Evolutionary conservation across 495 filamentous ascomycete species (phyloP).

Genomic region (Sporormia fimetaria): DNA sequence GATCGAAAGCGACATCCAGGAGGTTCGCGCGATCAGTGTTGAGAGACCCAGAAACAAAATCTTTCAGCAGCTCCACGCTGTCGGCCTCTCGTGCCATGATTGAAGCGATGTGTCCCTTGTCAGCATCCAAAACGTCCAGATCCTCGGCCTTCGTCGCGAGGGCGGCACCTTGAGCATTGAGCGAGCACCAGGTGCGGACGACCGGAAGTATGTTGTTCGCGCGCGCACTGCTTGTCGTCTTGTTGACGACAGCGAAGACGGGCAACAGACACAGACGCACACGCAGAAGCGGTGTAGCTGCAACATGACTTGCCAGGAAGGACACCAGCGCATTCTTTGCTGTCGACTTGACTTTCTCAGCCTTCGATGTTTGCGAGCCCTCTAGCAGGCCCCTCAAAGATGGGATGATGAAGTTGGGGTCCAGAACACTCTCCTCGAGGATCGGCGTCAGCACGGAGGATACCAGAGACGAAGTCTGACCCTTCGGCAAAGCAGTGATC

Average conservation of each 20-base stretch:
- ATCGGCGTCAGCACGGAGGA: constrained; percentile 52
- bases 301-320: constrained; percentile 65
- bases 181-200: constrained; percentile 51
- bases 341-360: constrained; percentile 11
- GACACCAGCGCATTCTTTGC: constrained; percentile 41
- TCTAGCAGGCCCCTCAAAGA: constrained; percentile 48
- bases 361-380: constrained; percentile 30
- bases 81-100: constrained; percentile 56
- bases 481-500: constrained; percentile 47
- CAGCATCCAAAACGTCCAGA: constrained; percentile 46
- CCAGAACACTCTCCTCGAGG: constrained; percentile 73
- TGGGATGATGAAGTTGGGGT: constrained; percentile 50
- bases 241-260: constrained; percentile 59
- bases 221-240: constrained; percentile 52
- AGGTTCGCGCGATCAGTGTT: constrained; percentile 37
- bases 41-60: constrained; percentile 25
- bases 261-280: constrained; percentile 59
- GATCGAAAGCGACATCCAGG: constrained; percentile 48
- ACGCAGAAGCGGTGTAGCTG: constrained; percentile 50
- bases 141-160: constrained; percentile 44
- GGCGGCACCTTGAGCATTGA: constrained; percentile 37
- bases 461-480: constrained; percentile 49
- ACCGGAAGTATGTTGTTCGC: constrained; percentile 59
- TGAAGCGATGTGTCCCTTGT: constrained; percentile 48
- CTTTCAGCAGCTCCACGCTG: constrained; percentile 49